Evolutionary conservation across 2,329 filamentous ascomycete genomes (phyloP).

Genomic region (Alternaria triticina): DNA sequence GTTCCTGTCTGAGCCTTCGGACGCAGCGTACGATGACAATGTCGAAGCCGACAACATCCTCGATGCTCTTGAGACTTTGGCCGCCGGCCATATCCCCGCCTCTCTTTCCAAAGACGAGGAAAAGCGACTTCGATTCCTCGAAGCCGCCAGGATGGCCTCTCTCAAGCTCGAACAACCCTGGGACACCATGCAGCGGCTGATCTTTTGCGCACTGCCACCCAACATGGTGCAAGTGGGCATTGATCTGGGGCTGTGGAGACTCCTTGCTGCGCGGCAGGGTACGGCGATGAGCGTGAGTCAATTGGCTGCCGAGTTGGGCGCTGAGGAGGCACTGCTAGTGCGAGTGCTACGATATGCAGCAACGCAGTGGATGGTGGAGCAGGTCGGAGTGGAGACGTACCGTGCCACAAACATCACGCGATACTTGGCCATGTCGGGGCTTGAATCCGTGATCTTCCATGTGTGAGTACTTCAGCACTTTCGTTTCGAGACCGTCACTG

Average conservation of each 20-base stretch:
- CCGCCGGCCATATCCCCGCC: not conserved
- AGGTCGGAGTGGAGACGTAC: conserved; percentile 2
- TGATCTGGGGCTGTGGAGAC: conserved; percentile 5
- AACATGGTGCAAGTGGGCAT: conserved; percentile 9
- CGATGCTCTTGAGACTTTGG: conserved; percentile 1
- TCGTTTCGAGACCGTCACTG: not conserved
- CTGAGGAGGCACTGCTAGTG: conserved; percentile 1
- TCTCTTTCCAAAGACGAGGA: conserved; percentile 1
- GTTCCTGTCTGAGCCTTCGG: not conserved
- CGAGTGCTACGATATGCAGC: conserved; percentile 4
- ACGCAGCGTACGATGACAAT: not conserved
- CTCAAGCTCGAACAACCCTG: conserved; percentile 6
- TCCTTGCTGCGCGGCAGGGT: not conserved
- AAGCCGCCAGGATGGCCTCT: conserved; percentile 7
- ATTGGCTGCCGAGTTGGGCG: conserved; percentile 1
- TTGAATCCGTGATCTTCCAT: conserved; percentile 6
- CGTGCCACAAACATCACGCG: conserved; percentile 2
- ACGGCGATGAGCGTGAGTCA: conserved; percentile 1
- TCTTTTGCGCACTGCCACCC: conserved; percentile 5
- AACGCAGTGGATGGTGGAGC: conserved; percentile 12
- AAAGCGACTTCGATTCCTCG: conserved; percentile 5
- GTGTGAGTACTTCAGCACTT: not conserved
- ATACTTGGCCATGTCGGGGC: conserved; percentile 2
- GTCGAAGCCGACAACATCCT: not conserved
- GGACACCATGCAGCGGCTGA: conserved; percentile 7